Evolutionary conservation across 768 basidiomycete genomes (phyloP).

Genomic region (Xanthoconium stramineum): DNA sequence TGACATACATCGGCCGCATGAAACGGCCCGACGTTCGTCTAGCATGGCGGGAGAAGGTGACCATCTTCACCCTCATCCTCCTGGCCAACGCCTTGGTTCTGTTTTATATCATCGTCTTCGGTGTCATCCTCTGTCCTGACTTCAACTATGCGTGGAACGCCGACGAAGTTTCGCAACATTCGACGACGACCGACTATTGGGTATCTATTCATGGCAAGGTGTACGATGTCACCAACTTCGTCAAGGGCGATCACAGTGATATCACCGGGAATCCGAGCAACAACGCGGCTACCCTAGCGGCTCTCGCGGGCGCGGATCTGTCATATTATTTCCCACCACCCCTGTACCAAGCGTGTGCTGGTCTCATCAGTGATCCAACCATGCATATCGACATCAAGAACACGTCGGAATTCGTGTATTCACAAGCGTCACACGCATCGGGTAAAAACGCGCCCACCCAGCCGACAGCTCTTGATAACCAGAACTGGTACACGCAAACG

Average conservation of each 20-base stretch:
- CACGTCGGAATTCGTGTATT: slow-evolving; percentile 39
- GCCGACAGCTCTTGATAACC: slow-evolving; percentile 33
- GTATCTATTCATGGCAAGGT: slow-evolving; percentile 61
- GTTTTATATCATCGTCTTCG: slow-evolving; percentile 68
- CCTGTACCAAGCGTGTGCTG: slow-evolving; percentile 54
- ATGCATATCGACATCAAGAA: slow-evolving; percentile 46
- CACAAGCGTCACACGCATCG: slow-evolving; percentile 54
- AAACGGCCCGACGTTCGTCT: slow-evolving; percentile 65
- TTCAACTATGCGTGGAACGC: slow-evolving; percentile 58
- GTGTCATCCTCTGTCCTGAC: slow-evolving; percentile 57
- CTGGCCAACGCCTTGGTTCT: slow-evolving; percentile 51
- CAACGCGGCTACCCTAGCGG: slow-evolving; percentile 40
- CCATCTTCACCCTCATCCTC: slow-evolving; percentile 60
- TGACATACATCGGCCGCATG: slow-evolving; percentile 55
- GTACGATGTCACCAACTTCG: slow-evolving; percentile 59
- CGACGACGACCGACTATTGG: slow-evolving; percentile 52
- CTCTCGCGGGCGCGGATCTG: slow-evolving; percentile 61
- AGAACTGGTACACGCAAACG: slow-evolving; percentile 54
- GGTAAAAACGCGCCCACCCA: slow-evolving; percentile 42
- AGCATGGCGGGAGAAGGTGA: slow-evolving; percentile 68
- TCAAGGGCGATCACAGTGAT: slow-evolving; percentile 62
- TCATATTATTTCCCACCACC: slow-evolving; percentile 64
- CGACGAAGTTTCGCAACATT: slow-evolving; percentile 50
- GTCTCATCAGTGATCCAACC: slow-evolving; percentile 46
- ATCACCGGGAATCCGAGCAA: slow-evolving; percentile 52